Evolutionary conservation across 495 filamentous ascomycete genomes (phyloP).

Genomic region (Penicillium dipodomyicola): DNA sequence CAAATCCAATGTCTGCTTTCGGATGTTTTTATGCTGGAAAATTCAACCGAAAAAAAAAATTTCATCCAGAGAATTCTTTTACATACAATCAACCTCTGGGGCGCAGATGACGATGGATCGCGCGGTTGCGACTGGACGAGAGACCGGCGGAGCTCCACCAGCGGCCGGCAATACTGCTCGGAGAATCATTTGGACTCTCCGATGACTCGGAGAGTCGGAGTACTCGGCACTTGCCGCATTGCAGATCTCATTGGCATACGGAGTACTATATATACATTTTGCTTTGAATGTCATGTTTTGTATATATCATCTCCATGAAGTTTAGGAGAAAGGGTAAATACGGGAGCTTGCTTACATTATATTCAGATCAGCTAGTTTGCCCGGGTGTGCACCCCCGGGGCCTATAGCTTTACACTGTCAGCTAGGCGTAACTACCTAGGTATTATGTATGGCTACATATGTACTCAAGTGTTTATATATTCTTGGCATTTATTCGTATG

Average conservation of each 20-base stretch:
- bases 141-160: conserved; percentile 18
- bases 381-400: too few species aligned
- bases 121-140: conserved; percentile 17
- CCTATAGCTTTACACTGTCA: too few species aligned
- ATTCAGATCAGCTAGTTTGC: too few species aligned
- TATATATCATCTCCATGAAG: too few species aligned
- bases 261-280: too few species aligned
- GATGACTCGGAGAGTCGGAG: conserved; percentile 28
- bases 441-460: too few species aligned
- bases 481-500: conserved; percentile 16
- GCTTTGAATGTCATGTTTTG: too few species aligned
- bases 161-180: conserved; percentile 16
- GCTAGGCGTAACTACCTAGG: too few species aligned
- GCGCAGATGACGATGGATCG: conserved; percentile 20
- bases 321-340: too few species aligned
- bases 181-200: conserved; percentile 20
- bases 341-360: too few species aligned
- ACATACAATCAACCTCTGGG: conserved; percentile 5
- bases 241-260: not conserved
- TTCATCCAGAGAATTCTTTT: conserved; percentile 1
- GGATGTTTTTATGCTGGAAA: conserved; percentile 4
- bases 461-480: not conserved
- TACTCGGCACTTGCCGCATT: conserved; percentile 5
- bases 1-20: not conserved
- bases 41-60: not conserved